A percentile compares a stretch with the other conserved stretches of the same genome.
Evolutionary conservation across 306 rosid species (phyloP).

Genomic region (Lithocarpus polystachyus): DNA sequence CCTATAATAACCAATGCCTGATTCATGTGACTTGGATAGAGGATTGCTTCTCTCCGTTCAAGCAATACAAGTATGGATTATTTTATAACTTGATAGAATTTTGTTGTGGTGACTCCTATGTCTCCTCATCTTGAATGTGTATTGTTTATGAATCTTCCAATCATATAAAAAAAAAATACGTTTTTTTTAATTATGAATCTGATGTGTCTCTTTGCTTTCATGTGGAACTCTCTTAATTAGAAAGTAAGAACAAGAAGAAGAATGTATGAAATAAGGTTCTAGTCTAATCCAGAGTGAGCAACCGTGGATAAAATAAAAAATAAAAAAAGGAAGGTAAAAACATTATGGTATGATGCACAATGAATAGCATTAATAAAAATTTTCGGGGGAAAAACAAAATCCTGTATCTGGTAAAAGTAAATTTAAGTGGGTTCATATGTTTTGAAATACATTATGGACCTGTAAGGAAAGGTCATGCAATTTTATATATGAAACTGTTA

Average conservation of each 20-base stretch:
- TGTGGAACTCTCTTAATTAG: background rate
- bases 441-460: background rate
- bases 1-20: constrained; percentile 99
- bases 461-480: background rate
- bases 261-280: no score
- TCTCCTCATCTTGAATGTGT: background rate
- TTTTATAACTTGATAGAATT: constrained; percentile 22
- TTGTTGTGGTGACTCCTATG: constrained; percentile 16
- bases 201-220: background rate
- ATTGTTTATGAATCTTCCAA: background rate
- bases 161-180: no score
- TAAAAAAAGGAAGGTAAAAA: background rate
- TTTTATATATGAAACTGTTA: background rate
- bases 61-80: constrained; percentile 82
- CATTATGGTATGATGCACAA: background rate
- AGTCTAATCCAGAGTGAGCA: background rate
- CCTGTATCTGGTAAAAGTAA: background rate
- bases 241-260: background rate
- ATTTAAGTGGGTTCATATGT: background rate
- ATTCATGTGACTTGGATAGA: constrained; percentile 94
- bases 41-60: constrained; percentile 98
- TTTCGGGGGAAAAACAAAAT: background rate
- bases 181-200: background rate
- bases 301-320: background rate
- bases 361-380: background rate